These are phyloP conservation scores for Psilocybe subaeruginosa DNA, from an alignment of 768 basidiomycete genomes.

Conservation along the genomic window DNA sequence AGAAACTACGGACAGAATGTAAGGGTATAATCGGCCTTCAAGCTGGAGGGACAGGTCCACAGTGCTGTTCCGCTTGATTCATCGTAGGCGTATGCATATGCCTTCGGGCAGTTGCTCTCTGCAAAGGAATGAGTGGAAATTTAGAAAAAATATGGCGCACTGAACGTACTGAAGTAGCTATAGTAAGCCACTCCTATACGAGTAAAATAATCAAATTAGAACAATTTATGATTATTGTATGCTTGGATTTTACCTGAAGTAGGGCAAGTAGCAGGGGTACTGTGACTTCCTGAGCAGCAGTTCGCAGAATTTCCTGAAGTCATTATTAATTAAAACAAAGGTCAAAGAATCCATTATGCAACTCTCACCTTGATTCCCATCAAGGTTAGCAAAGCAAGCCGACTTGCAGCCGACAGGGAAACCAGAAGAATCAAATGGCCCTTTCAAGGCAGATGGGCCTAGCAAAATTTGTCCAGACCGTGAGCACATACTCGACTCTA, in stretches of 20 bases:
- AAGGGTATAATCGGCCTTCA: slow-evolving; percentile 48
- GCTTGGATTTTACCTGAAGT: slow-evolving; percentile 32
- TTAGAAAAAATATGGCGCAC: not conserved
- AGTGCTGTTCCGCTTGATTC: slow-evolving; percentile 54
- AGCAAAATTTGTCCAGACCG: not conserved
- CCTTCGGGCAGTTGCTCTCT: slow-evolving; percentile 45
- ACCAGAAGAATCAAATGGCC: slow-evolving; percentile 54
- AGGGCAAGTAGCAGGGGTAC: slow-evolving; percentile 59
- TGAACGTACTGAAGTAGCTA: slow-evolving; percentile 36
- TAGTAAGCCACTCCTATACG: slow-evolving; percentile 35
- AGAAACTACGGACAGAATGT: slow-evolving; percentile 48
- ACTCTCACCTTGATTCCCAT: slow-evolving; percentile 41
- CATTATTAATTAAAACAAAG: not conserved
- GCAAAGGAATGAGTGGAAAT: not conserved
- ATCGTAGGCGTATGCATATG: slow-evolving; percentile 61
- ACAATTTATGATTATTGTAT: not conserved
- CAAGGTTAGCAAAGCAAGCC: slow-evolving; percentile 51
- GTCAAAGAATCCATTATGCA: not conserved
- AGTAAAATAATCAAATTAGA: slow-evolving; percentile 23
- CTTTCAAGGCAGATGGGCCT: slow-evolving; percentile 55
- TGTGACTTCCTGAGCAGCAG: slow-evolving; percentile 63
- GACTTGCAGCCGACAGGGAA: slow-evolving; percentile 63
- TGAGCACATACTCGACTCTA: not conserved
- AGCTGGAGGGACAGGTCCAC: slow-evolving; percentile 48
- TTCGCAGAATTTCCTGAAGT: slow-evolving; percentile 56